Base-by-base conservation (phyloP, 2,329 filamentous ascomycete species). In the Phialemoniopsis sp. region DNA sequence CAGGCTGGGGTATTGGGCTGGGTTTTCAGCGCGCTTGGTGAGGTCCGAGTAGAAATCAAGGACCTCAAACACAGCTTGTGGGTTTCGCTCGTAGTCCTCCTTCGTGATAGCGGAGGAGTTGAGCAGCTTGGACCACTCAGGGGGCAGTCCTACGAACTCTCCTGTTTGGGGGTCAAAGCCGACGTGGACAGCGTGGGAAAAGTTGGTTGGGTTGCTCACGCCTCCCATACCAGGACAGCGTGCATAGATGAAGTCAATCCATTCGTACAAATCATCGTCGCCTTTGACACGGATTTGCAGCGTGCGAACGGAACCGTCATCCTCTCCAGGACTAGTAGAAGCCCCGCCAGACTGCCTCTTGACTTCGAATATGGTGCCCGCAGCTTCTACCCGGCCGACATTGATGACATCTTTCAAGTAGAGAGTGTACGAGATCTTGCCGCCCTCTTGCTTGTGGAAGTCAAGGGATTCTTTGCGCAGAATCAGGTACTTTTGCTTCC, bases 171-270 rank as follows among this genome's bases (percentile, higher is more conserved):
- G 89, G 59, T 98, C 93, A 58, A 97, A 98, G 44, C 93, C 93
- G 49, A 98, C 93, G 60, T 98, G 93, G 17, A 98, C 90, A 34
- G 90, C 86, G 60, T 98, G 93, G 17, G 87, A 89, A 68, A 98
- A 98, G 69, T 97, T 96, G 49, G 93, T 97, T 6, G 93, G 93
- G 63, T 97, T 96, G 67, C 91, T 96, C 41, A 98, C 93, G 52
- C 93, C 93, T 45, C 93, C 90, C 89, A 97, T 95, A 46, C 89
- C 91, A 14, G 93, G 93, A 62, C 91, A 97, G 48, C 91, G 85
- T 52, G 91, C 89, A 60, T 97, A 97, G 50, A 98, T 94, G 60
- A 90, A 88, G 63, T 98, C 93, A 55, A 97, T 95, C 93, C 93
- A 98, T 55, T 95, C 89, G 63, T 98, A 98, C 39, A 98, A 81